A percentile compares a stretch with the other conserved stretches of the same genome.
Evolutionary conservation across 1,284 basidiomycete genomes (phyloP).

Genomic region (Cutaneotrichosporon cyanovorans): DNA sequence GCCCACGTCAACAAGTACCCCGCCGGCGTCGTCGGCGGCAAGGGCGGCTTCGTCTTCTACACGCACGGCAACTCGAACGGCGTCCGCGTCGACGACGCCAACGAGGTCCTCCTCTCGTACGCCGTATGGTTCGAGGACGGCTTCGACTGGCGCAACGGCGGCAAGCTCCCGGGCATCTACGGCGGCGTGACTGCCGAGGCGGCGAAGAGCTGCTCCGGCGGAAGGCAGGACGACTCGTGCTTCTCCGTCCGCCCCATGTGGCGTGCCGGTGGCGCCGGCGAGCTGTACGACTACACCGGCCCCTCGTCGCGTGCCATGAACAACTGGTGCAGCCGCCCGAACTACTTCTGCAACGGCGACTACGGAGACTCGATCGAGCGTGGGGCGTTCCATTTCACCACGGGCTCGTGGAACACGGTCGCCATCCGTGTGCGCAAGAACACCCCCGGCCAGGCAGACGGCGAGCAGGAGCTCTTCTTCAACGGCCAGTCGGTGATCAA

Average conservation of each 20-base stretch:
- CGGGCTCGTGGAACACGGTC: conserved; percentile 58
- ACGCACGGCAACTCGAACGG: conserved; percentile 20
- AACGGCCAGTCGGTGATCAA: conserved; percentile 56
- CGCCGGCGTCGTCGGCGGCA: conserved; percentile 24
- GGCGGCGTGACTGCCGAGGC: conserved; percentile 24
- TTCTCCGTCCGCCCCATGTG: conserved; percentile 47
- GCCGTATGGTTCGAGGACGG: conserved; percentile 39
- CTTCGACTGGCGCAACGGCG: conserved; percentile 45
- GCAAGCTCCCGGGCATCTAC: conserved; percentile 47
- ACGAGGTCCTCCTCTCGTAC: conserved; percentile 41
- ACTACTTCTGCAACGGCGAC: conserved; percentile 28
- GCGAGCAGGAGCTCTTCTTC: conserved; percentile 53
- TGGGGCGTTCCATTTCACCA: conserved; percentile 60
- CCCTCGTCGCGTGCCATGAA: conserved; percentile 7
- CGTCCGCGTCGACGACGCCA: conserved; percentile 28
- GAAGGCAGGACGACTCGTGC: conserved; percentile 40
- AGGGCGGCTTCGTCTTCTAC: conserved; percentile 38
- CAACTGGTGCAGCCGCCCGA: conserved; percentile 25
- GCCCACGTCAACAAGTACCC: conserved; percentile 29
- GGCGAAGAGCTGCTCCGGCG: conserved; percentile 45
- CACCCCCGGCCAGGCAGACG: conserved; percentile 49
- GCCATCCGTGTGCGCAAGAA: conserved; percentile 61
- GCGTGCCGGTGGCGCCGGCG: conserved; percentile 36
- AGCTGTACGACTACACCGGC: conserved; percentile 40
- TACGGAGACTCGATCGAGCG: conserved; percentile 54